Base-by-base conservation (phyloP, 352 stramenopile genomes). In the Blastocystis sp. region DNA sequence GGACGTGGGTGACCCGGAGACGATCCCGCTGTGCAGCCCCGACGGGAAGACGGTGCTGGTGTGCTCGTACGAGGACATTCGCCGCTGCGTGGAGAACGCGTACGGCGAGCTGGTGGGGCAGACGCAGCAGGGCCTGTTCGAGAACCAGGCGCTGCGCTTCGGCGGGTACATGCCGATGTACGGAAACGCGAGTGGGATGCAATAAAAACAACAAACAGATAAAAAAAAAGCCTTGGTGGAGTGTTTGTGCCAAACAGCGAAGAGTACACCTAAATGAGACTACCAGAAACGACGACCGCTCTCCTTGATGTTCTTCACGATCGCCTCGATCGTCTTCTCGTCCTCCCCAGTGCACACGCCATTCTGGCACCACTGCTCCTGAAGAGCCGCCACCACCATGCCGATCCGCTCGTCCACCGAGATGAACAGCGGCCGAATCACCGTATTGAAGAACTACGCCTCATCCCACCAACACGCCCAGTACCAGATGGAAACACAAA, bases 1-100 rank as follows among this genome's bases (percentile, higher is more conserved):
- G 34, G 94, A 97, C 91, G 91, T 92, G 21, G 92, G 91, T 0
- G 92, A 94, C 81, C 79, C 90, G 66, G 92, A 95, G 88, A 92
- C 93, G 82, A 95, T 97, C 76, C 91, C 94, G 21, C 89, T 97
- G 52, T 90, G 90, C 71, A 93, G 90, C 62, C 90, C 93, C 61
- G 93, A 96, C 89, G 92, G 92, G 67, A 92, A 94, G 88, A 93
- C 91, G 62, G 89, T 96, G 17, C 90, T 97, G 41, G 91, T 96
- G 38, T 93, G 93, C 0, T 94, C 90, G 59, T 97, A 93, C 90
- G 93, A 91, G 53, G 93, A 95, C 90, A 89, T 94, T 14, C 90
- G 91, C 56, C 86, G 89, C 65, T 93, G 90, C 79, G 89, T 95
- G 65, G 91, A 94, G 11, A 92, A 91, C 23, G 90, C 91, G 0